A percentile compares a stretch with the other conserved stretches of the same genome.
These are phyloP conservation scores for Exsudoporus frostii DNA, from an alignment of 768 basidiomycete genomes.

Conservation along the genomic window DNA sequence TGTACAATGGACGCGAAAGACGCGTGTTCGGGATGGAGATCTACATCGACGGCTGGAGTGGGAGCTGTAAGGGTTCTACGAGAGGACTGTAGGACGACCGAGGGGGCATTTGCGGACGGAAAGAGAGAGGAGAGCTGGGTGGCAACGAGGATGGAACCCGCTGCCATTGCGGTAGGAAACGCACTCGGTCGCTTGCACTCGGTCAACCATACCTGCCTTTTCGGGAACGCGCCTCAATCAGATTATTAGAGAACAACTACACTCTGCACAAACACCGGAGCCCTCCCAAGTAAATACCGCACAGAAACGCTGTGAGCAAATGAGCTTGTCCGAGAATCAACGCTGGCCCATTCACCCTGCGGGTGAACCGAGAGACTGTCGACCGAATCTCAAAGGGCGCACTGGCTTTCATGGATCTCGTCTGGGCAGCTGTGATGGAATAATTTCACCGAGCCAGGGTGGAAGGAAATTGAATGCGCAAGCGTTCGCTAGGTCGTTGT, in stretches of 20 bases:
- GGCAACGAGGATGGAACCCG: conserved; percentile 42
- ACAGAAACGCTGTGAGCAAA: not conserved
- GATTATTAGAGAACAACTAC: too few species aligned
- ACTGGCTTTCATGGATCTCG: conserved; percentile 3
- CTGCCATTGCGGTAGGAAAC: conserved; percentile 22
- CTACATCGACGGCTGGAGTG: conserved; percentile 34
- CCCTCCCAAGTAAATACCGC: not conserved
- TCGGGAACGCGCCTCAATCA: conserved; percentile 8
- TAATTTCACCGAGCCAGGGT: conserved; percentile 1
- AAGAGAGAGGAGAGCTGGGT: conserved; percentile 66
- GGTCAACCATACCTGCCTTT: conserved; percentile 22
- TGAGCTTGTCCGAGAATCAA: not conserved
- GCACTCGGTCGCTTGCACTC: not conserved
- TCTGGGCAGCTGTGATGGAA: not conserved
- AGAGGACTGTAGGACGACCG: conserved; percentile 55
- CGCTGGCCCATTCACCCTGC: not conserved
- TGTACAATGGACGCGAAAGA: conserved; percentile 57
- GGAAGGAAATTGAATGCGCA: conserved; percentile 1
- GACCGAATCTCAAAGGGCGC: conserved; percentile 5
- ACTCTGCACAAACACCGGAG: not conserved
- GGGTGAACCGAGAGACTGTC: not conserved
- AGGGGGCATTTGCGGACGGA: conserved; percentile 47
- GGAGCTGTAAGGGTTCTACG: conserved; percentile 53
- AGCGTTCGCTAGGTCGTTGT: conserved; percentile 5
- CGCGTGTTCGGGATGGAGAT: conserved; percentile 70